Evolutionary conservation across 371 early-diverging fungal genomes (phyloP).

Genomic region (Syncephalastrum sp.): DNA sequence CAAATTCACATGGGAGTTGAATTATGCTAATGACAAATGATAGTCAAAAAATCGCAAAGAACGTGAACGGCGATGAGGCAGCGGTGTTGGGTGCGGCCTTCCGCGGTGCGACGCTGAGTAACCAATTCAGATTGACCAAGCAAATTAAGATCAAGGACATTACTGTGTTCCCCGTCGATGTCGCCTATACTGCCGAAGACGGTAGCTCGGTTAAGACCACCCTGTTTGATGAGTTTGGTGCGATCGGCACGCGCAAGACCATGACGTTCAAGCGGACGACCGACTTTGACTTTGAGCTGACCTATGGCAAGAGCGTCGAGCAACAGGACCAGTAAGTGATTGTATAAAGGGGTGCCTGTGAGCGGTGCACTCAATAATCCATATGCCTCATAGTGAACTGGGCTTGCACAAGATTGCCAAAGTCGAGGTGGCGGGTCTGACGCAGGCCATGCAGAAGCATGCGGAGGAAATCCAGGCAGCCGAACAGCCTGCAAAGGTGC

Average conservation of each 20-base stretch:
- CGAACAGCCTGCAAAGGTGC: slow-evolving; percentile 76
- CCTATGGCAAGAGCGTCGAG: slow-evolving; percentile 50
- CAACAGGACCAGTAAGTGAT: slow-evolving; percentile 30
- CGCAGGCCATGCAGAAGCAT: slow-evolving; percentile 66
- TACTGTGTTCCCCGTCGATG: slow-evolving; percentile 73
- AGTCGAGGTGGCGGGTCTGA: slow-evolving; percentile 71
- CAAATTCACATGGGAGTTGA: not conserved
- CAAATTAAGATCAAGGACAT: slow-evolving; percentile 87
- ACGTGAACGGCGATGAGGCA: slow-evolving; percentile 95
- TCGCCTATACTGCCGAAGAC: slow-evolving; percentile 23
- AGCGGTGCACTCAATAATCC: not conserved
- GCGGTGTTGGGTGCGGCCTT: slow-evolving; percentile 93
- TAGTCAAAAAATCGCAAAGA: slow-evolving; percentile 85
- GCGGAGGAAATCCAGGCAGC: slow-evolving; percentile 48
- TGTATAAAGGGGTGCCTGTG: not conserved
- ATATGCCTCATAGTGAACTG: slow-evolving; percentile 10
- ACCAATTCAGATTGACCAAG: slow-evolving; percentile 81
- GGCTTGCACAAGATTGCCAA: slow-evolving; percentile 57
- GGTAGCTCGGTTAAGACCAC: slow-evolving; percentile 37
- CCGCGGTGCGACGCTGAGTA: slow-evolving; percentile 84
- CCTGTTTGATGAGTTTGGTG: slow-evolving; percentile 65
- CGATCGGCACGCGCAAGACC: slow-evolving; percentile 77
- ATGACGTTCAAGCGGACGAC: slow-evolving; percentile 79
- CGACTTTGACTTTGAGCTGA: slow-evolving; percentile 79
- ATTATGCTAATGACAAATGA: not conserved